Evolutionary conservation across 108 stramenopile species (phyloP).

Genomic region (Nannochloropsis salina): DNA sequence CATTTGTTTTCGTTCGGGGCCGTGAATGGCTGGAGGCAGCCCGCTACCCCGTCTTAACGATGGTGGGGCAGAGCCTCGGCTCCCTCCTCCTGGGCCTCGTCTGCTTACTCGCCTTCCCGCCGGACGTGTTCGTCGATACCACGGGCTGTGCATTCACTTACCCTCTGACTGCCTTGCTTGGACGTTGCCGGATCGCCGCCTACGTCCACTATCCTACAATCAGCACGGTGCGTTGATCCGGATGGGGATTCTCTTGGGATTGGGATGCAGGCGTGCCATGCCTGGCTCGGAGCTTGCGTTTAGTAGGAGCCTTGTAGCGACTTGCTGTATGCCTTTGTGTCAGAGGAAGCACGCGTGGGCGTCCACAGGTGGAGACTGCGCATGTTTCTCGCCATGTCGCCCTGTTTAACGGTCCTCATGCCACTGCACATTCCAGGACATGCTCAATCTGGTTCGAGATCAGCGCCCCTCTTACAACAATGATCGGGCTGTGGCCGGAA

Average conservation of each 20-base stretch:
- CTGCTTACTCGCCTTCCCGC: conserved; percentile 57
- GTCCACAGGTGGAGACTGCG: too few relatives aligned
- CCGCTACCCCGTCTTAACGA: conserved; percentile 63
- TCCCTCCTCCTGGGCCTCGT: conserved; percentile 67
- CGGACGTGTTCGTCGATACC: conserved; percentile 86
- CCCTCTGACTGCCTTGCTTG: conserved; percentile 64
- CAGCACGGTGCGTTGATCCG: conserved; percentile 56
- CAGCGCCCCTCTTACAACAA: conserved; percentile 77
- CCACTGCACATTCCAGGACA: conserved; percentile 59
- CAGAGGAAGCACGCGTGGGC: too few relatives aligned
- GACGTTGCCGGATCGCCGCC: conserved; percentile 62
- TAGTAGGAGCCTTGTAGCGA: too few relatives aligned
- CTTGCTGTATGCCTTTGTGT: too few relatives aligned
- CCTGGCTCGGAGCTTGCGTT: too few relatives aligned
- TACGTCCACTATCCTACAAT: conserved; percentile 99
- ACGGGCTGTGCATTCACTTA: conserved; percentile 92
- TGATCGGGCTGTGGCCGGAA: conserved; percentile 52
- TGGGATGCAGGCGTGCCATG: too few relatives aligned
- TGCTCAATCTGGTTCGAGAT: conserved; percentile 78
- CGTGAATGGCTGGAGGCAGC: conserved; percentile 46
- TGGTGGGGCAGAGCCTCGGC: conserved; percentile 77
- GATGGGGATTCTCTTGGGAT: too few relatives aligned
- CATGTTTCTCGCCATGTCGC: too few relatives aligned
- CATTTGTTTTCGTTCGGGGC: conserved; percentile 62
- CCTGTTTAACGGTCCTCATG: neutral